Evolutionary conservation across 495 filamentous ascomycete species (phyloP).

Genomic region (Podospora anserina): DNA sequence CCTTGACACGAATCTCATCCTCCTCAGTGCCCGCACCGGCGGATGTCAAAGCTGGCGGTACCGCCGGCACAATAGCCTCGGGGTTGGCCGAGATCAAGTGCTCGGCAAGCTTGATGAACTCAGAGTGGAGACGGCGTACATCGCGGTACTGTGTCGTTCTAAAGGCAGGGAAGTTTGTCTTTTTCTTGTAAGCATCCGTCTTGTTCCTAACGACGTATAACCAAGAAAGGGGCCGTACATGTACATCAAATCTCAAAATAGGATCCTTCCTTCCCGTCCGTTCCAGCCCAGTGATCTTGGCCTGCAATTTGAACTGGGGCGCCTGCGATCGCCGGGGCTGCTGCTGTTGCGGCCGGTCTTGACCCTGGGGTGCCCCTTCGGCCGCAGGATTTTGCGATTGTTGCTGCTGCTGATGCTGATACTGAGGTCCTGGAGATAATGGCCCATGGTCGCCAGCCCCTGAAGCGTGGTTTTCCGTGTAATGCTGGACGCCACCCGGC

Average conservation of each 20-base stretch:
- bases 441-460: conserved; percentile 19
- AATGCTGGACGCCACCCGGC: conserved; percentile 11
- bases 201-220: conserved; percentile 7
- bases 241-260: conserved; percentile 92
- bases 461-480: conserved; percentile 16
- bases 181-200: conserved; percentile 16
- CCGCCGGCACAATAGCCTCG: conserved; percentile 94
- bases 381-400: conserved; percentile 28
- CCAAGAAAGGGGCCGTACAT: conserved; percentile 57
- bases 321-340: conserved; percentile 47
- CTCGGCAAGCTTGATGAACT: conserved; percentile 91
- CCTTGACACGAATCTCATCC: conserved; percentile 86
- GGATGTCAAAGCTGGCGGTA: conserved; percentile 84
- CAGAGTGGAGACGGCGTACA: conserved; percentile 88
- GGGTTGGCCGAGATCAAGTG: conserved; percentile 95
- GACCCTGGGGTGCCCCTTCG: conserved; percentile 37
- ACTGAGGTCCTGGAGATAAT: conserved; percentile 21
- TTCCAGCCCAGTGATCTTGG: conserved; percentile 90
- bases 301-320: conserved; percentile 81
- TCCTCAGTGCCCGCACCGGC: conserved; percentile 96
- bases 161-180: conserved; percentile 98
- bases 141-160: conserved; percentile 97
- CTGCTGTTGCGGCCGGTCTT: conserved; percentile 35
- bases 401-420: conserved; percentile 23
- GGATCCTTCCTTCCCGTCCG: conserved; percentile 92